These are phyloP conservation scores for Moniliophthora roreri DNA, from an alignment of 1,284 basidiomycete species.

Conservation along the genomic window DNA sequence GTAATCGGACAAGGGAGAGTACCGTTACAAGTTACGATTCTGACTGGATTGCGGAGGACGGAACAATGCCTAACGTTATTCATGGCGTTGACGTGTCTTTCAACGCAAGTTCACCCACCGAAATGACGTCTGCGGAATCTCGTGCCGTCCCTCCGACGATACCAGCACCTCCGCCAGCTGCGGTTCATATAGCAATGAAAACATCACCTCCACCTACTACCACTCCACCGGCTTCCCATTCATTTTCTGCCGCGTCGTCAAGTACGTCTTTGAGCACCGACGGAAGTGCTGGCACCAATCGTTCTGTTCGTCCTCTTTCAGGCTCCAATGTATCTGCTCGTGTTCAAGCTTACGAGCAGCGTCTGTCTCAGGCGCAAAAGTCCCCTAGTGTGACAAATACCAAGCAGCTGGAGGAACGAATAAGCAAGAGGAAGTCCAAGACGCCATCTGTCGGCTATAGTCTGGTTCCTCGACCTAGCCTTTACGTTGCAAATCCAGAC, in stretches of 20 bases:
- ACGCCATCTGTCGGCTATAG: constrained; percentile 44
- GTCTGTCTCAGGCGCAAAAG: constrained; percentile 36
- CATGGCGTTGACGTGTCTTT: constrained; percentile 11
- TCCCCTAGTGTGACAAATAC: constrained; percentile 31
- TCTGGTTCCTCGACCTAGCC: constrained; percentile 51
- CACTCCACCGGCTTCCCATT: constrained; percentile 16
- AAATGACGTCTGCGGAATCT: constrained; percentile 22
- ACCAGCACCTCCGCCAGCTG: constrained; percentile 10
- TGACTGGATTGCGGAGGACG: constrained; percentile 14
- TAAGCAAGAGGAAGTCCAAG: constrained; percentile 23
- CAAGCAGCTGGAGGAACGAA: constrained; percentile 28
- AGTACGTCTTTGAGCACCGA: constrained; percentile 14
- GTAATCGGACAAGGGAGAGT: constrained; percentile 29
- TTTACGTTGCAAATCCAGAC: constrained; percentile 67
- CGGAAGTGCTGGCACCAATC: constrained; percentile 8
- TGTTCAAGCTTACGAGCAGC: constrained; percentile 37
- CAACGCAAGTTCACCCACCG: constrained; percentile 17
- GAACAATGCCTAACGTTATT: background rate
- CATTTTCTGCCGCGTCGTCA: constrained; percentile 11
- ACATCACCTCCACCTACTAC: constrained; percentile 15
- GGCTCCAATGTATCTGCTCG: constrained; percentile 33
- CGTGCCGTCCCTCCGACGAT: constrained; percentile 13
- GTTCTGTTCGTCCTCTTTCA: constrained; percentile 13
- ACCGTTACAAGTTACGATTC: constrained; percentile 23
- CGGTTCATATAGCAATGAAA: constrained; percentile 17